Base-by-base conservation (phyloP, 495 filamentous ascomycete species). In the Aspergillus indologenus region DNA sequence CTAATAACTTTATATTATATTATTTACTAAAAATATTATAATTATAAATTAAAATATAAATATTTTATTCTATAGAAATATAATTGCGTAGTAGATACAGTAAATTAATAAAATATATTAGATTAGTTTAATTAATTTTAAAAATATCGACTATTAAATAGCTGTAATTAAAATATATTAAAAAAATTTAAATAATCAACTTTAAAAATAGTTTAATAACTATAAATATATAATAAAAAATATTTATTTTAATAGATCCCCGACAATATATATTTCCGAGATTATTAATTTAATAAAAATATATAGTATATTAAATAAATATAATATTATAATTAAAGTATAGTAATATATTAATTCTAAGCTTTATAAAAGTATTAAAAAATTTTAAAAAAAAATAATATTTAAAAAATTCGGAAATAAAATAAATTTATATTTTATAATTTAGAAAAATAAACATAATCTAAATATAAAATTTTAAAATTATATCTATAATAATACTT, bases 391-490 rank as follows among this genome's bases (percentile, higher is more conserved):
- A 53, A 5, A 53, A 17, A 14, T n/a, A 31, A 40, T 31, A 18
- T 53, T 6, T 34, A 20, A 53, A 53, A 31, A 53, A 53, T 29
- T 29, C 31, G 5, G 29, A 23, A 24, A 23, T 52, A n/a, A 52
- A 23, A 53, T 31, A 26, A 26, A 53, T n/a, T n/a, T n/a, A 17
- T 9, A 53, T 31, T 31, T 29, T 53, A 53, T 26, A n/a, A n/a
- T n/a, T n/a, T n/a, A n/a, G n/a, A n/a, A n/a, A n/a, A n/a, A n/a
- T n/a, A n/a, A n/a, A n/a, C n/a, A n/a, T n/a, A n/a, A 53, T 26
- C 7, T 31, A 53, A 53, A 34, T 34, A 54, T 44, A 18, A 51
- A 12, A 31, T 34, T 45, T 56, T 18, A 9, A 54, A n/a, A n/a
- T n/a, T n/a, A n/a, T n/a, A n/a, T n/a, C n/a, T n/a, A n/a, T n/a